A percentile compares a stretch with the other conserved stretches of the same genome.
These are phyloP conservation scores for Eucalyptus sp. DNA, from an alignment of 345 rosid species.

Conservation along the genomic window DNA sequence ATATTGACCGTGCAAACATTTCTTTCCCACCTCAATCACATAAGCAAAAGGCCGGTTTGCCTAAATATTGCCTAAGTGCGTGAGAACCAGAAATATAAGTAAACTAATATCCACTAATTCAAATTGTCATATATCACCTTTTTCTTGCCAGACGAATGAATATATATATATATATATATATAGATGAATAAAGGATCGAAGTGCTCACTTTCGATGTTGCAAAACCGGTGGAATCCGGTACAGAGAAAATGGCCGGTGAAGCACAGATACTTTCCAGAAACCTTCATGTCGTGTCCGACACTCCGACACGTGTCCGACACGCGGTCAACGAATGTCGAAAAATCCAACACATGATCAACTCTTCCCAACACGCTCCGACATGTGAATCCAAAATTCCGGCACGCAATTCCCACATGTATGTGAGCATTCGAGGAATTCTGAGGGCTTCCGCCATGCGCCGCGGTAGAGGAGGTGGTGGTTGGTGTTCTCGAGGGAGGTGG, in stretches of 20 bases:
- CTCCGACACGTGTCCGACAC: no score
- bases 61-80: no score
- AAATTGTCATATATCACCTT: not conserved
- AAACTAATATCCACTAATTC: not conserved
- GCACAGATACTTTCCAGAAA: rapidly evolving
- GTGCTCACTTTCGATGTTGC: not conserved
- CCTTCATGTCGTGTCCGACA: rapidly evolving
- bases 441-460: no score
- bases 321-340: rapidly evolving
- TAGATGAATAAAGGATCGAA: not conserved
- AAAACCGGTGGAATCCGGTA: not conserved
- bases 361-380: rapidly evolving
- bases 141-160: not conserved
- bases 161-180: not conserved
- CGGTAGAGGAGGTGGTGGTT: no score
- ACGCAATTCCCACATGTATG: no score
- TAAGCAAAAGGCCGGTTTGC: not conserved
- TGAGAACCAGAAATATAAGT: not conserved
- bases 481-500: no score
- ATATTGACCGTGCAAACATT: not conserved
- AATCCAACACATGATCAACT: no score
- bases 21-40: not conserved
- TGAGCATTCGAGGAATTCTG: no score
- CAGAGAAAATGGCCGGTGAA: no score
- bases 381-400: no score